Evolutionary conservation across 2,329 filamentous ascomycete species (phyloP).

Genomic region (Colletotrichum australisinense): DNA sequence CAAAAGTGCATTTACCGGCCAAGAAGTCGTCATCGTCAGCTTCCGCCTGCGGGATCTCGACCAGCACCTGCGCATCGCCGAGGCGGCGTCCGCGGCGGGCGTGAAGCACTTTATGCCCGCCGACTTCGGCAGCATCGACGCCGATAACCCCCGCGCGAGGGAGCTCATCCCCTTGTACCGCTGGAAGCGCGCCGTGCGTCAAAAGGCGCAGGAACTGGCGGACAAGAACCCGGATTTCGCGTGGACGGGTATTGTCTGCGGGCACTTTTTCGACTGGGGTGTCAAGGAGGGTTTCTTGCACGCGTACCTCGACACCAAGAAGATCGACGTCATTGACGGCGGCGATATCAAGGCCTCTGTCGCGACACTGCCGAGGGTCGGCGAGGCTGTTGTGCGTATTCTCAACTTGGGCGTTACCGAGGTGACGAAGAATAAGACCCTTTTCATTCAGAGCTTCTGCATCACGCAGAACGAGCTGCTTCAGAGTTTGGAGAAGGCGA

Average conservation of each 20-base stretch:
- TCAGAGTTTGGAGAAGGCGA: conserved; percentile 46
- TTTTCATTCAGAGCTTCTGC: conserved; percentile 55
- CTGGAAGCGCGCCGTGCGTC: conserved; percentile 47
- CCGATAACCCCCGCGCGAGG: conserved; percentile 45
- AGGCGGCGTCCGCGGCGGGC: conserved; percentile 49
- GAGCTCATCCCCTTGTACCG: conserved; percentile 51
- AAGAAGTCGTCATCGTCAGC: conserved; percentile 50
- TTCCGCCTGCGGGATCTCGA: conserved; percentile 45
- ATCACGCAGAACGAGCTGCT: conserved; percentile 50
- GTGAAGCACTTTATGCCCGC: conserved; percentile 52
- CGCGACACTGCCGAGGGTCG: conserved; percentile 48
- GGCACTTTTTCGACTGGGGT: conserved; percentile 57
- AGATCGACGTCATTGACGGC: conserved; percentile 48
- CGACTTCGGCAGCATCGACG: conserved; percentile 54
- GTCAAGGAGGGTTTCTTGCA: conserved; percentile 49
- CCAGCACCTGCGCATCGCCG: conserved; percentile 48
- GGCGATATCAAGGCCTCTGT: conserved; percentile 46
- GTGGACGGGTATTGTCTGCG: conserved; percentile 52
- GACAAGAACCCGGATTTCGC: conserved; percentile 41
- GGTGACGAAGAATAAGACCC: conserved; percentile 45
- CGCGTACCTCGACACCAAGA: conserved; percentile 43
- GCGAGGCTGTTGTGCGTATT: conserved; percentile 47
- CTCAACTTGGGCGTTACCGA: conserved; percentile 40
- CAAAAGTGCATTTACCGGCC: conserved; percentile 43
- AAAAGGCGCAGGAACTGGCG: conserved; percentile 43